A percentile compares a stretch with the other conserved stretches of the same genome.
Conservation (phyloP, 129 eudicot species). For the Oenanthe sinensis region DNA sequence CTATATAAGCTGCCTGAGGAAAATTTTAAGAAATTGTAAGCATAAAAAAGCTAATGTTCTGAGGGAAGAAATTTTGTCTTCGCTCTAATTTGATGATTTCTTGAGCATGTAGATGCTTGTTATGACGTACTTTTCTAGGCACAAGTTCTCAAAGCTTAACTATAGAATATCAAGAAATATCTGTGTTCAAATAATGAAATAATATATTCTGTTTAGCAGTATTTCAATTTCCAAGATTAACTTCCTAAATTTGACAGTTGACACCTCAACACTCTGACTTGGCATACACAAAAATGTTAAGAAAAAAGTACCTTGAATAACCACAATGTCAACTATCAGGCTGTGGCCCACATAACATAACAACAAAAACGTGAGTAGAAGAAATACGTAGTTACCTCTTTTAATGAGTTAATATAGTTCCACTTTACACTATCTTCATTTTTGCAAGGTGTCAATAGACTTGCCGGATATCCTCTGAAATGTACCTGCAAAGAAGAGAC, state of each 20-base stretch:
- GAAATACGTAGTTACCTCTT: constrained; percentile 59
- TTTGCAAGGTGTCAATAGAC: constrained; percentile 78
- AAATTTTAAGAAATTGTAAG: not conserved
- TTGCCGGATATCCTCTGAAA: constrained; percentile 92
- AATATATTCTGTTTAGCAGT: not conserved
- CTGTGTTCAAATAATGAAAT: not conserved
- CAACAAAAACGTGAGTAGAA: not conserved
- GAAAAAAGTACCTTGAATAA: not conserved
- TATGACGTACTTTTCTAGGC: not conserved
- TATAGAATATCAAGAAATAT: not conserved
- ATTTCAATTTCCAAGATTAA: not conserved
- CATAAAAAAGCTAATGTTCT: not conserved
- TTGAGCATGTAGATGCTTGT: not conserved
- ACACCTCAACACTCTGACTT: not conserved
- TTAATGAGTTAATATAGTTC: constrained; percentile 84
- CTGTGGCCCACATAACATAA: not conserved
- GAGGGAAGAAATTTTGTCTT: not conserved
- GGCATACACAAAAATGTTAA: not conserved
- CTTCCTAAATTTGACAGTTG: not conserved
- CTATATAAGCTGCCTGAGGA: constrained; percentile 83
- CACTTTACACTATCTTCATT: constrained; percentile 97
- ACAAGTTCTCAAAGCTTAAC: not conserved
- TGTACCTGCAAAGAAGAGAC: constrained; percentile 56
- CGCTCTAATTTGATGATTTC: not conserved
- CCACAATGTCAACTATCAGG: not conserved